A percentile compares a stretch with the other conserved stretches of the same genome.
These are phyloP conservation scores for Haplosporangium gracile DNA, from an alignment of 192 early-diverging fungal genomes.

Conservation along the genomic window DNA sequence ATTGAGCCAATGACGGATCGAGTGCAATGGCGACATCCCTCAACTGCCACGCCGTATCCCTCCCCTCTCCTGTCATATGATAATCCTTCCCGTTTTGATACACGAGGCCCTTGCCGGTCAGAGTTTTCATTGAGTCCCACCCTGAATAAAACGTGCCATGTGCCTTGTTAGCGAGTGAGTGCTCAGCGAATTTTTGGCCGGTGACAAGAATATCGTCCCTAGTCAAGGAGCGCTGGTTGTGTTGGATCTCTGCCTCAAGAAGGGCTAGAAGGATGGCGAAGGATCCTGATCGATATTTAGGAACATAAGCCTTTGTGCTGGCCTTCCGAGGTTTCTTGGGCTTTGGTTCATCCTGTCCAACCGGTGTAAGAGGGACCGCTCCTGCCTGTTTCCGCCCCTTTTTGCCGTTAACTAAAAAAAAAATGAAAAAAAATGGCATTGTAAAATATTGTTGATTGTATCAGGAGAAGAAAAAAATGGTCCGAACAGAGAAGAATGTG, in stretches of 20 bases:
- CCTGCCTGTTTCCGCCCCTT: slow-evolving; percentile 8
- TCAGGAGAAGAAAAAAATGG: slow-evolving; percentile 11
- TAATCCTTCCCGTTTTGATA: slow-evolving; percentile 74
- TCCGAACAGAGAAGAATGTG: background rate
- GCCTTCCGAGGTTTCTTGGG: slow-evolving; percentile 11
- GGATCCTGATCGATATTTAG: slow-evolving; percentile 79
- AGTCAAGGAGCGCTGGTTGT: slow-evolving; percentile 57
- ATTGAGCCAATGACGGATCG: slow-evolving; percentile 15
- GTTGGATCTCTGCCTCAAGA: slow-evolving; percentile 39
- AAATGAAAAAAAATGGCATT: background rate
- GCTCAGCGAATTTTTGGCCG: slow-evolving; percentile 76
- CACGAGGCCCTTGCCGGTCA: slow-evolving; percentile 77
- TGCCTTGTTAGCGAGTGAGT: slow-evolving; percentile 71
- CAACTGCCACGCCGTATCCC: slow-evolving; percentile 67
- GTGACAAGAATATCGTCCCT: slow-evolving; percentile 77
- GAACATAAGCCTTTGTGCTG: slow-evolving; percentile 72
- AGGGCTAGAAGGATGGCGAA: slow-evolving; percentile 86
- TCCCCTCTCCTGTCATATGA: slow-evolving; percentile 80
- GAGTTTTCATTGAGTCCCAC: slow-evolving; percentile 83
- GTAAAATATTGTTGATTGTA: background rate
- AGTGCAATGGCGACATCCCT: slow-evolving; percentile 49
- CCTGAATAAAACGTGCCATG: slow-evolving; percentile 73
- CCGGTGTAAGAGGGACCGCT: background rate
- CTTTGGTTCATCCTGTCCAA: slow-evolving; percentile 15
- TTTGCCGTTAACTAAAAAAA: background rate